Evolutionary conservation across 768 basidiomycete genomes (phyloP).

Genomic region (Tricholoma bakamatsutake): DNA sequence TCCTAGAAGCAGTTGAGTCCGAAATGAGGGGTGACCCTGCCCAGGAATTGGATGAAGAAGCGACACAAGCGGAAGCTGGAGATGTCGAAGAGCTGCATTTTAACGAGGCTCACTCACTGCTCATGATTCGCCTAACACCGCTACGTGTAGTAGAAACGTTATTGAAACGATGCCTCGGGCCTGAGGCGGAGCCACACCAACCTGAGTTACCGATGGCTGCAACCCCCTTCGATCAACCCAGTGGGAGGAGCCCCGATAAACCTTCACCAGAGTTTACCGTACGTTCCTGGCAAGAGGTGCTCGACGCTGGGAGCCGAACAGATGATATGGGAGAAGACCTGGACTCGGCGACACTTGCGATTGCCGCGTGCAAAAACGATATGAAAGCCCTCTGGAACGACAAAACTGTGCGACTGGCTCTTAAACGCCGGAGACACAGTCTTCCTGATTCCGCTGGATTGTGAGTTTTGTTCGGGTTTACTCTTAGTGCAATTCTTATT

Average conservation of each 20-base stretch:
- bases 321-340: conserved; percentile 17
- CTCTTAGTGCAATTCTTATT: background rate
- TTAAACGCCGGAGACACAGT: conserved; percentile 41
- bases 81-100: conserved; percentile 31
- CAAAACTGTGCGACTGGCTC: conserved; percentile 39
- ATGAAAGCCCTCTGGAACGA: conserved; percentile 61
- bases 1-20: conserved; percentile 54
- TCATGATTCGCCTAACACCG: conserved; percentile 58
- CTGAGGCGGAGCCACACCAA: conserved; percentile 32
- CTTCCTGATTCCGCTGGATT: conserved; percentile 64
- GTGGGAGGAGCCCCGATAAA: conserved; percentile 17
- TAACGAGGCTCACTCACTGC: conserved; percentile 44
- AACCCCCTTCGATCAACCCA: conserved; percentile 39
- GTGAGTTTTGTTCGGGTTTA: conserved; percentile 31
- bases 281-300: conserved; percentile 46
- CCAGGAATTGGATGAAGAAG: conserved; percentile 31
- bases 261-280: conserved; percentile 43
- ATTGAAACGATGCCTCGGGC: conserved; percentile 55
- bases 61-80: conserved; percentile 12
- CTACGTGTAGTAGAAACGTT: conserved; percentile 57
- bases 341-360: conserved; percentile 42
- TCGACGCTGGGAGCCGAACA: conserved; percentile 22
- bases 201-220: conserved; percentile 32
- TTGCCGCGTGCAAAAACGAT: conserved; percentile 58
- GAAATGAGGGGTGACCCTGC: conserved; percentile 40